phyloP scores from a whole-genome alignment of 352 stramenopile genomes.

The Detonula confervacea region DNA sequence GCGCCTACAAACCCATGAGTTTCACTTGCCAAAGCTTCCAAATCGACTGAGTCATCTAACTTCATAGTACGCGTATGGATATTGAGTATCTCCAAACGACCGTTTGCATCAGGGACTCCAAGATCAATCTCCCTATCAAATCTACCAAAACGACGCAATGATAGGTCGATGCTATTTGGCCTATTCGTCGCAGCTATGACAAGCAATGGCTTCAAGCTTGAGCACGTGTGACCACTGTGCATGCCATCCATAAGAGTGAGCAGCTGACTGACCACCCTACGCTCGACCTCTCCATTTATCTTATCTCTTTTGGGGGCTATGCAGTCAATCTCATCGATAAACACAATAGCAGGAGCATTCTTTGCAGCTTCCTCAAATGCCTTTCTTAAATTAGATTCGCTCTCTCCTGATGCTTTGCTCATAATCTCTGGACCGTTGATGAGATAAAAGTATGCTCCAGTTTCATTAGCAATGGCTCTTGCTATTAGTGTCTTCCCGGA shows the following conservation, averaged over 20 bases:
- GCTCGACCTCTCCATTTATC: constrained; percentile 83
- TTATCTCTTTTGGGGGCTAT: constrained; percentile 92
- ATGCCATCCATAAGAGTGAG: constrained; percentile 91
- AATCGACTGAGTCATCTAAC: constrained; percentile 80
- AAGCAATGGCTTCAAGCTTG: constrained; percentile 90
- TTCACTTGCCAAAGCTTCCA: constrained; percentile 91
- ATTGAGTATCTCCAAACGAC: constrained; percentile 82
- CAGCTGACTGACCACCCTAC: constrained; percentile 92
- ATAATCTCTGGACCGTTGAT: constrained; percentile 87
- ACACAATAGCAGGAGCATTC: constrained; percentile 92
- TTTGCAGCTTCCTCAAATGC: constrained; percentile 94
- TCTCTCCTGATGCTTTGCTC: constrained; percentile 67
- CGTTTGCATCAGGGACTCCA: constrained; percentile 81
- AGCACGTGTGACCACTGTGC: no score
- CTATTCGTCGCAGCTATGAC: constrained; percentile 94
- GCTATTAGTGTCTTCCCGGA: constrained; percentile 88
- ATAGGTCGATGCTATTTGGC: constrained; percentile 91
- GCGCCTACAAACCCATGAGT: constrained; percentile 96
- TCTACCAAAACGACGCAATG: constrained; percentile 82
- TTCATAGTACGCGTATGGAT: constrained; percentile 86
- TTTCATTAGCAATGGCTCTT: constrained; percentile 85
- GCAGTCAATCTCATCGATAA: constrained; percentile 96
- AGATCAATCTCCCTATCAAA: constrained; percentile 87
- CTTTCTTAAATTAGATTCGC: constrained; percentile 80
- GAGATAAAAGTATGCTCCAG: constrained; percentile 78